Conservation (phyloP, 345 rosid genomes). For the Bruguiera parviflora region DNA sequence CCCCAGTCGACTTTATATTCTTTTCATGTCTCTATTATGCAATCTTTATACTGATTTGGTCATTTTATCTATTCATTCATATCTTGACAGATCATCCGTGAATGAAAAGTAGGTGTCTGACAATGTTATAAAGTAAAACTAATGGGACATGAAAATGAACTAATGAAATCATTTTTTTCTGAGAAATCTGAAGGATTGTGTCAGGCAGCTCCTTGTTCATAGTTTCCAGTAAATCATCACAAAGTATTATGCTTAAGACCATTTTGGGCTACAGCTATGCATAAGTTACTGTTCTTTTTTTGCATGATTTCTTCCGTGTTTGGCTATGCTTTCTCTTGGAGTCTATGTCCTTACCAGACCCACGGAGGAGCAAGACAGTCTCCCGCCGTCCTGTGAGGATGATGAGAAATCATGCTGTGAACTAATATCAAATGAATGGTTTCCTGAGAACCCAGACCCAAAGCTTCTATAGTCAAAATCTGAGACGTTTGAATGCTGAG, state of each 20-base stretch:
- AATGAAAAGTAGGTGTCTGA: neutral
- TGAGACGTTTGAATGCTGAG: constrained; percentile 36
- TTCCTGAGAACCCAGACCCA: constrained; percentile 38
- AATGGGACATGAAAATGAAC: no score
- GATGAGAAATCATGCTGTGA: constrained; percentile 41
- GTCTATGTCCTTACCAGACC: no score
- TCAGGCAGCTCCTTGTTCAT: neutral
- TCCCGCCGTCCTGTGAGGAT: constrained; percentile 39
- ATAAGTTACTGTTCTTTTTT: no score
- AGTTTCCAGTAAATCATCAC: neutral
- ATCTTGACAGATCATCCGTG: neutral
- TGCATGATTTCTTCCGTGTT: no score
- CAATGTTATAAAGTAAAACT: neutral
- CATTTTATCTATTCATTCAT: no score
- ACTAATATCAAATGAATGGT: constrained; percentile 40
- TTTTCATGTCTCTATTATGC: no score
- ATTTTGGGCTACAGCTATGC: no score
- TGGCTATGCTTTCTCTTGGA: no score
- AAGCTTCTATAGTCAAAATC: constrained; percentile 47
- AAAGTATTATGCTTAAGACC: neutral
- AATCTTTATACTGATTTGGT: no score
- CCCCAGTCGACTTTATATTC: no score
- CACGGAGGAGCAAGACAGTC: constrained; percentile 28
- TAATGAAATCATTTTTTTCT: neutral
- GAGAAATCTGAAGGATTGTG: neutral